phyloP scores from a whole-genome alignment of 495 filamentous ascomycete species.

The Aspergillus ostianus region DNA sequence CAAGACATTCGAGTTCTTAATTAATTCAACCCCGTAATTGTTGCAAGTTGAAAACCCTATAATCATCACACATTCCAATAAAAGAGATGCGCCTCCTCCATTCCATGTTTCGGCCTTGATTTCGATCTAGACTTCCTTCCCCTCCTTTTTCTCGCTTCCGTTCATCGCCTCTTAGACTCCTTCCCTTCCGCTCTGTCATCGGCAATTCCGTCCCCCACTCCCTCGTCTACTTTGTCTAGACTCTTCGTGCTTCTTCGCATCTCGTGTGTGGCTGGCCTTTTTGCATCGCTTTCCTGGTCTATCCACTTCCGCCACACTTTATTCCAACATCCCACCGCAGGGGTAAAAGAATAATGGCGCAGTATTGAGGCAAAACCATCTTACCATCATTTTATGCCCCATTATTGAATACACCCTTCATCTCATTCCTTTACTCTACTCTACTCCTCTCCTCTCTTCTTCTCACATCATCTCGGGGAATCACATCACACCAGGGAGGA shows the following conservation, averaged over 20 bases:
- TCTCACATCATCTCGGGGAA: too few relatives aligned
- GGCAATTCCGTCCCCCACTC: not conserved
- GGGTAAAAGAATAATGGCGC: constrained; percentile 2
- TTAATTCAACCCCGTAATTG: not conserved
- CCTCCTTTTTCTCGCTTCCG: not conserved
- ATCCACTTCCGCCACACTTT: constrained; percentile 11
- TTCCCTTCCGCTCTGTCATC: not conserved
- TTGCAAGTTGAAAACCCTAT: too few relatives aligned
- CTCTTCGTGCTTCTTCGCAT: not conserved
- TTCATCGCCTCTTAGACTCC: too few relatives aligned
- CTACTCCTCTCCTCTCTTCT: too few relatives aligned
- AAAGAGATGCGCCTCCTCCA: not conserved
- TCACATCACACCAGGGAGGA: not conserved
- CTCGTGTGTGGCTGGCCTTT: not conserved
- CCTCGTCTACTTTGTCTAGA: not conserved
- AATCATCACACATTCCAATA: too few relatives aligned
- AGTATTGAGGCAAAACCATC: not conserved
- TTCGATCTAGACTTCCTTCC: not conserved
- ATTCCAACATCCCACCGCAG: constrained; percentile 3
- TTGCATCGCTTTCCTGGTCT: not conserved
- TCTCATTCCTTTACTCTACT: too few relatives aligned
- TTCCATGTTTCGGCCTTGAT: not conserved
- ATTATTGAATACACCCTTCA: too few relatives aligned
- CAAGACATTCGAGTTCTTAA: not conserved
- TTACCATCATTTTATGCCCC: not conserved